phyloP scores from a whole-genome alignment of 129 eudicot species.

The Tagetes patula region DNA sequence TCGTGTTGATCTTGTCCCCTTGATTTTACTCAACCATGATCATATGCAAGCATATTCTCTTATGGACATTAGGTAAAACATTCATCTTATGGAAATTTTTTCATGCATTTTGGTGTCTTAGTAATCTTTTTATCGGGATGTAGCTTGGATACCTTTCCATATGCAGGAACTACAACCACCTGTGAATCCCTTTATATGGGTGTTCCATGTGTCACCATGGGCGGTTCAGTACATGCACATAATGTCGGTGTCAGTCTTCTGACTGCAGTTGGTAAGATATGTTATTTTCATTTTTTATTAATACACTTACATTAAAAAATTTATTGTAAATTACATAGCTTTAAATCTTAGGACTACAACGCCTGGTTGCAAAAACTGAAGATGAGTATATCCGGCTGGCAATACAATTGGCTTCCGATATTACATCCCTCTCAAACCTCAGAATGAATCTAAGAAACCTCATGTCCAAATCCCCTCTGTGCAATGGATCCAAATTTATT shows the following conservation, averaged over 20 bases:
- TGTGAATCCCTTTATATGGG: slow-evolving; percentile 99
- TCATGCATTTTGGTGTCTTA: not conserved
- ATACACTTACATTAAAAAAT: not conserved
- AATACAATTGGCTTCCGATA: slow-evolving; percentile 69
- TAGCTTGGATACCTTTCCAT: slow-evolving; percentile 97
- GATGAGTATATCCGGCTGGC: slow-evolving; percentile 85
- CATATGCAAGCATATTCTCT: slow-evolving; percentile 98
- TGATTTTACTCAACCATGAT: slow-evolving; percentile 91
- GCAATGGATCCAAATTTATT: slow-evolving; percentile 74
- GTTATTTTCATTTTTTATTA: not conserved
- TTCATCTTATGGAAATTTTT: not conserved
- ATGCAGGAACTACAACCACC: slow-evolving; percentile 97
- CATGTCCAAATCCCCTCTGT: slow-evolving; percentile 83
- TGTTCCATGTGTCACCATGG: slow-evolving; percentile 97
- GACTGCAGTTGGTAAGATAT: slow-evolving; percentile 69
- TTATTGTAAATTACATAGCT: not conserved
- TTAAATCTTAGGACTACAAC: slow-evolving; percentile 52
- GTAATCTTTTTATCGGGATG: slow-evolving; percentile 21
- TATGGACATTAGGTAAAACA: slow-evolving; percentile 84
- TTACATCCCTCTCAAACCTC: slow-evolving; percentile 65
- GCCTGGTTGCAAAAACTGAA: slow-evolving; percentile 80
- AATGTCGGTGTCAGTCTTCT: slow-evolving; percentile 97
- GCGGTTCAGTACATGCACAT: slow-evolving; percentile 89
- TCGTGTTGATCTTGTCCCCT: slow-evolving; percentile 93
- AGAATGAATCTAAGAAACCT: slow-evolving; percentile 78